A percentile compares a stretch with the other conserved stretches of the same genome.
These are phyloP conservation scores for Mortierella sp. DNA, from an alignment of 371 early-diverging fungal species.

Conservation along the genomic window DNA sequence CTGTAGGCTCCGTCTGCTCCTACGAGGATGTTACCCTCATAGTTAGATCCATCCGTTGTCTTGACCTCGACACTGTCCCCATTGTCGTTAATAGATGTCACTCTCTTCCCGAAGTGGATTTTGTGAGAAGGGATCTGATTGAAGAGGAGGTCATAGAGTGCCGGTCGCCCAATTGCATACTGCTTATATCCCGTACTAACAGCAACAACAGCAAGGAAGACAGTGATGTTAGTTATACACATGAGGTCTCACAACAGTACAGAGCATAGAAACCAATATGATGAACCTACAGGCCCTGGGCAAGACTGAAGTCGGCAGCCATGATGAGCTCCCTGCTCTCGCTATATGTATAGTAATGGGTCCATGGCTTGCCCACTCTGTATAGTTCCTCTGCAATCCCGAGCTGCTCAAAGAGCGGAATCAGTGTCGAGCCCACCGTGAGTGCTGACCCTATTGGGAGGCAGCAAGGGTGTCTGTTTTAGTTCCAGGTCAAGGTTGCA, in stretches of 20 bases:
- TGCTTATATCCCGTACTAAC: not conserved
- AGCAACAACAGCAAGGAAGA: not conserved
- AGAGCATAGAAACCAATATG: not conserved
- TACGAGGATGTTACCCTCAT: slow-evolving; percentile 12
- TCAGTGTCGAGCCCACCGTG: not conserved
- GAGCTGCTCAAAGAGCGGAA: slow-evolving; percentile 3
- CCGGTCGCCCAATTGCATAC: not conserved
- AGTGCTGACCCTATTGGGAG: not conserved
- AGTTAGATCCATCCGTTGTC: slow-evolving; percentile 5
- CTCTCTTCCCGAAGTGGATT: slow-evolving; percentile 12
- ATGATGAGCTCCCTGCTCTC: not conserved
- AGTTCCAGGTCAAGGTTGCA: too few relatives aligned
- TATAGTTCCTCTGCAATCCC: not conserved
- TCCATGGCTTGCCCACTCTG: slow-evolving; percentile 1
- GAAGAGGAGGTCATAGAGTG: slow-evolving; percentile 1
- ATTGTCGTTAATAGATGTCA: not conserved
- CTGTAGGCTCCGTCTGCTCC: slow-evolving; percentile 28
- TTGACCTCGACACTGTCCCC: not conserved
- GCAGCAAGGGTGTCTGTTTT: not conserved
- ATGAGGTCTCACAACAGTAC: not conserved
- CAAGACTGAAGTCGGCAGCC: not conserved
- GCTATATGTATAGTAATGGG: not conserved
- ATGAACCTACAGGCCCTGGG: not conserved
- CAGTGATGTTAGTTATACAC: not conserved
- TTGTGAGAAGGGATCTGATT: slow-evolving; percentile 15